These are phyloP conservation scores for Syncephalastrum racemosum DNA, from an alignment of 371 early-diverging fungal species.

Conservation along the genomic window DNA sequence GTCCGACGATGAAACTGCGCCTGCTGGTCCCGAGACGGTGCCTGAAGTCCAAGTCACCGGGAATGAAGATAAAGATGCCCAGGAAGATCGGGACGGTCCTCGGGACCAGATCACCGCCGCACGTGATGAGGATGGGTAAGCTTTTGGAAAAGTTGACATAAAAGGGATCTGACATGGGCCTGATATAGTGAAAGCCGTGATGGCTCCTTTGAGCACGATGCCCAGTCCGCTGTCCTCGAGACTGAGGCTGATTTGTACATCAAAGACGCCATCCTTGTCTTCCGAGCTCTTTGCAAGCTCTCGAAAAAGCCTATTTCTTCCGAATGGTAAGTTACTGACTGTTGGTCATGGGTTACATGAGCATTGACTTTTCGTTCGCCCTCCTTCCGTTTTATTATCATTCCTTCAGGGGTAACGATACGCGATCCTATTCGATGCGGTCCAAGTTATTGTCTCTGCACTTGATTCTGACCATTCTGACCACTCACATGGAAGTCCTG, in stretches of 20 bases:
- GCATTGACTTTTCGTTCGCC: conserved; percentile 4
- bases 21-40: too few relatives aligned
- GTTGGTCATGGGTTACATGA: neutral
- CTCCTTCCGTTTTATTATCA: neutral
- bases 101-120: neutral
- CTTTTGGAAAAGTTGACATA: neutral
- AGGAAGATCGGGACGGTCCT: too few relatives aligned
- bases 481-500: conserved; percentile 59
- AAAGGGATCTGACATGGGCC: conserved; percentile 1
- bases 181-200: conserved; percentile 17
- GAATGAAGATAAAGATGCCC: neutral
- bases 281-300: conserved; percentile 93
- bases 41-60: neutral
- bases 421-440: conserved; percentile 59
- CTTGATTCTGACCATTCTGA: conserved; percentile 56
- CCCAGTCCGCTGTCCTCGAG: conserved; percentile 17
- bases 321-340: conserved; percentile 37
- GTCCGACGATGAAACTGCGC: too few relatives aligned
- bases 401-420: conserved; percentile 42
- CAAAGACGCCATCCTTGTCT: conserved; percentile 85
- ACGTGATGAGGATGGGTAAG: neutral
- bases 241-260: conserved; percentile 50
- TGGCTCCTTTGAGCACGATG: conserved; percentile 36
- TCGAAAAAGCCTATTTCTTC: conserved; percentile 69
- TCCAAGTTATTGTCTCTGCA: conserved; percentile 66